phyloP scores from a whole-genome alignment of 148 eudicot genomes.

The Chenopodium album region DNA sequence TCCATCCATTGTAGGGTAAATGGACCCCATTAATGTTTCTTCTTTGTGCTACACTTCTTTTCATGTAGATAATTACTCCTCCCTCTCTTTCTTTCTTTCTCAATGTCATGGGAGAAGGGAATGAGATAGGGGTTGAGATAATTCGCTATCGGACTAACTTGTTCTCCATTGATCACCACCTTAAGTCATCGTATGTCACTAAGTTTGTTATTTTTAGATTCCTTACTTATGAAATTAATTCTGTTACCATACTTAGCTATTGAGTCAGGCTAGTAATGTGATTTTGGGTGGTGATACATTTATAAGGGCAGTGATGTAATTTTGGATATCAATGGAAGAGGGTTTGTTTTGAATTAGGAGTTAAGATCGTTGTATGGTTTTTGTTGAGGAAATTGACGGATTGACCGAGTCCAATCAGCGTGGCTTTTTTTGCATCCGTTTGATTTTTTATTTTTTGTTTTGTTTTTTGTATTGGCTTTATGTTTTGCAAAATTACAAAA shows the following conservation, averaged over 20 bases:
- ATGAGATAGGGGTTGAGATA: no score
- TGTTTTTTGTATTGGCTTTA: not conserved
- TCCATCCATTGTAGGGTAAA: constrained; percentile 11
- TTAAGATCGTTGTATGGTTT: not conserved
- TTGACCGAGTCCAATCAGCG: not conserved
- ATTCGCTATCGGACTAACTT: not conserved
- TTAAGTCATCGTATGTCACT: no score
- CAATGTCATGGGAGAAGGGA: no score
- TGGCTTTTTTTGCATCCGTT: not conserved
- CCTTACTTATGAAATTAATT: no score
- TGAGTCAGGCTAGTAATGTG: no score
- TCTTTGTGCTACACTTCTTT: constrained; percentile 29
- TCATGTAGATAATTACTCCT: constrained; percentile 14
- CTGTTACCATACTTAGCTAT: no score
- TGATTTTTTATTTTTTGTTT: not conserved
- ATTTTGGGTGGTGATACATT: no score
- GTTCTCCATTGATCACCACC: not conserved
- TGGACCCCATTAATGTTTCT: constrained; percentile 24
- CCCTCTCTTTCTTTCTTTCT: no score
- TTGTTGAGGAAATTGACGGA: not conserved
- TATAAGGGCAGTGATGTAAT: not conserved
- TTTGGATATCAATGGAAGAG: not conserved
- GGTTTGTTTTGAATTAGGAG: not conserved
- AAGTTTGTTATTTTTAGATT: no score
- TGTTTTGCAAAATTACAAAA: not conserved